phyloP scores from a whole-genome alignment of 352 stramenopile genomes.

The Globisporangium cylindrosporum region DNA sequence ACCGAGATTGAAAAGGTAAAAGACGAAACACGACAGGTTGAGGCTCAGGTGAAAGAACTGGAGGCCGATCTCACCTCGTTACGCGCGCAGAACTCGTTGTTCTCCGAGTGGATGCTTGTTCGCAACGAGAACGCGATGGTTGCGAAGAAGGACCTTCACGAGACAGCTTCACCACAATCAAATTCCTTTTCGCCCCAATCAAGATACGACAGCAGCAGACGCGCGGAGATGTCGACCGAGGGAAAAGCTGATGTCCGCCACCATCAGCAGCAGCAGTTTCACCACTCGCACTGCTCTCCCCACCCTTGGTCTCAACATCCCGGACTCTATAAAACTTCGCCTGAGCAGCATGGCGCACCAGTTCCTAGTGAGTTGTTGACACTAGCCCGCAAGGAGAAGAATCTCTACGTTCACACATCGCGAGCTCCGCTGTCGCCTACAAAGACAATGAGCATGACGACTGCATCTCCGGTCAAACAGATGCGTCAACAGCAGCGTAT shows the following conservation, averaged over 20 bases:
- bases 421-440: constrained; percentile 25
- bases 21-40: constrained; percentile 40
- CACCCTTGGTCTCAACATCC: not conserved
- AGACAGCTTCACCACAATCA: not conserved
- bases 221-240: not conserved
- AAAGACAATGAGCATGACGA: constrained; percentile 37
- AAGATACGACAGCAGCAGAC: not conserved
- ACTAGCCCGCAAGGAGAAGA: constrained; percentile 7
- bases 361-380: not conserved
- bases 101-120: constrained; percentile 82
- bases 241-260: not conserved
- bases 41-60: constrained; percentile 47
- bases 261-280: not conserved
- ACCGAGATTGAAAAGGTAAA: constrained; percentile 47
- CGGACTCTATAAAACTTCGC: not conserved
- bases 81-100: constrained; percentile 60
- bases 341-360: not conserved
- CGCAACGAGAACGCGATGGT: constrained; percentile 54
- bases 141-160: constrained; percentile 13
- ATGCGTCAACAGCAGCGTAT: constrained; percentile 1
- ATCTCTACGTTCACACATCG: constrained; percentile 29
- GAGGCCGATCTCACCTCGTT: constrained; percentile 57
- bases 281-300: not conserved
- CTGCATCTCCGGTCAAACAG: constrained; percentile 37
- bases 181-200: not conserved